Percentiles rank a stretch among this genome's conserved stretches.
Evolutionary conservation across 2,329 filamentous ascomycete species (phyloP).

Genomic region (Phyllosticta citribraziliensis): DNA sequence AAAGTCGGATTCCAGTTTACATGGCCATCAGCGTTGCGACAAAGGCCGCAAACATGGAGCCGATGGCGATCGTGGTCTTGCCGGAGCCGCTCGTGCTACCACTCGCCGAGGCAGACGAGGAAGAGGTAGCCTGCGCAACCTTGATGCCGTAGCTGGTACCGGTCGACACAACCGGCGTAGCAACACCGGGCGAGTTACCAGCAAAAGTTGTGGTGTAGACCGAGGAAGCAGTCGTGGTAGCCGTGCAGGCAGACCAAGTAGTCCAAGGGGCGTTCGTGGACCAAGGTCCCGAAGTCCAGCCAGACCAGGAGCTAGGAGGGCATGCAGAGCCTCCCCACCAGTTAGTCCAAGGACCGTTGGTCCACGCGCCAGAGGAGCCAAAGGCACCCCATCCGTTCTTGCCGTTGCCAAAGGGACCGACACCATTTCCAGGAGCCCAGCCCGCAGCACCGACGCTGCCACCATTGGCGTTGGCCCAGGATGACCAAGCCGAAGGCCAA

Average conservation of each 20-base stretch:
- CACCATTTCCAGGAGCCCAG: constrained; percentile 17
- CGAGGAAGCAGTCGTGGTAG: constrained; percentile 22
- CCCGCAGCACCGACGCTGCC: constrained; percentile 14
- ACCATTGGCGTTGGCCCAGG: constrained; percentile 4
- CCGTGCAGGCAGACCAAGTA: constrained; percentile 24
- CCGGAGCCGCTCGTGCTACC: constrained; percentile 2
- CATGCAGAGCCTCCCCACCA: constrained; percentile 27
- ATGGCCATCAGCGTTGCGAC: constrained; percentile 5
- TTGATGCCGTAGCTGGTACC: constrained; percentile 23
- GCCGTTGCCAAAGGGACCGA: constrained; percentile 13
- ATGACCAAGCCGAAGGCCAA: constrained; percentile 5
- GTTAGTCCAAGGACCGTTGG: constrained; percentile 21
- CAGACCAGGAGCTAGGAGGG: constrained; percentile 25
- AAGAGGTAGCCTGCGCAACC: constrained; percentile 20
- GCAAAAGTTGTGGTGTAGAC: constrained; percentile 21
- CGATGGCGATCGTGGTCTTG: constrained; percentile 3
- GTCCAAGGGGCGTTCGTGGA: constrained; percentile 27
- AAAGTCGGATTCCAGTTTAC: background rate
- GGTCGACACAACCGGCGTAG: background rate
- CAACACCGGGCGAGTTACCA: constrained; percentile 10
- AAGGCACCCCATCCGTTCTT: constrained; percentile 20
- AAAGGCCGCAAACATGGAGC: constrained; percentile 1
- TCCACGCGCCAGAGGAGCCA: constrained; percentile 19
- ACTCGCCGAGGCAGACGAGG: background rate
- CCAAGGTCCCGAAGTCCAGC: constrained; percentile 28